phyloP scores from a whole-genome alignment of 169 alveolate genomes.

The Cryptosporidium parvum region DNA sequence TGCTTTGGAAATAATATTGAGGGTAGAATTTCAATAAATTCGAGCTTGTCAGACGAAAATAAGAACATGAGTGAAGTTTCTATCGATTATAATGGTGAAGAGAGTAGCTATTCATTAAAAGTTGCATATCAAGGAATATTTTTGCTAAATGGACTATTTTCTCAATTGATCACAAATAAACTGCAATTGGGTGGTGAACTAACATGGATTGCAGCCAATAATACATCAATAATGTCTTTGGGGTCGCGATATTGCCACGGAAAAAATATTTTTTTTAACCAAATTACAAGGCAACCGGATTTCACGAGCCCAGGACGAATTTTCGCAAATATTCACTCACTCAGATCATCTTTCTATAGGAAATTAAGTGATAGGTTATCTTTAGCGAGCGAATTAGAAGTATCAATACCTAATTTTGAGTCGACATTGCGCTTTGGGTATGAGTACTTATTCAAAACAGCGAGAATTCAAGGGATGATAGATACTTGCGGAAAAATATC shows the following conservation, averaged over 20 bases:
- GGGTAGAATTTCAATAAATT: constrained; percentile 85
- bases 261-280: constrained; percentile 81
- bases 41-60: constrained; percentile 84
- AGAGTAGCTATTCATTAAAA: constrained; percentile 86
- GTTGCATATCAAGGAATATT: constrained; percentile 91
- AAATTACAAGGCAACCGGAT: constrained; percentile 87
- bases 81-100: constrained; percentile 85
- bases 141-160: constrained; percentile 87
- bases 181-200: constrained; percentile 91
- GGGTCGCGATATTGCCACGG: constrained; percentile 88
- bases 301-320: constrained; percentile 85
- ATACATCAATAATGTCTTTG: constrained; percentile 89
- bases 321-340: constrained; percentile 82
- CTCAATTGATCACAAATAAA: constrained; percentile 86
- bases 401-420: constrained; percentile 81
- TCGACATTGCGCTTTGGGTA: constrained; percentile 84
- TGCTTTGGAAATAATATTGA: constrained; percentile 81
- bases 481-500: constrained; percentile 91
- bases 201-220: constrained; percentile 89
- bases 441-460: constrained; percentile 92
- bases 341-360: constrained; percentile 84
- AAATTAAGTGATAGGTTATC: constrained; percentile 89
- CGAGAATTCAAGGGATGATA: constrained; percentile 91
- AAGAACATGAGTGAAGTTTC: constrained; percentile 89
- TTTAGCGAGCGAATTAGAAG: constrained; percentile 90